Evolutionary conservation across 306 rosid genomes (phyloP), one percentile per base, ranked within the genome.

Genomic region (Rosa rugosa): DNA sequence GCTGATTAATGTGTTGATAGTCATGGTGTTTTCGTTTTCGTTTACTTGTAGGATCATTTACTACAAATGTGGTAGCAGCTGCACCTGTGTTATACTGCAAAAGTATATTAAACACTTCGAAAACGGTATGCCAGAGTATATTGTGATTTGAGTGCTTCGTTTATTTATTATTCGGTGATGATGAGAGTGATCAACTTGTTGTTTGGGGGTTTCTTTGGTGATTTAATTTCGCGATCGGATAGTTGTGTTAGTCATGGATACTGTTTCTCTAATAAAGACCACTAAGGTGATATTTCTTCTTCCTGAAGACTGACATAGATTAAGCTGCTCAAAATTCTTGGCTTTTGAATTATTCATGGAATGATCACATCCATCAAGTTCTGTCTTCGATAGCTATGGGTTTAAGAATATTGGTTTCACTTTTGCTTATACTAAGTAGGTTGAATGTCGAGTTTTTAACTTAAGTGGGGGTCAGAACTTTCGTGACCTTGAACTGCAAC

Each of bases 61-160:
- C 99, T 1, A 90, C 90, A 49, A 95, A 95, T 79, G 90, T 90
- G 83, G 99, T 95, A 69, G 97, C 98, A 9, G 98, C 99, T 77
- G 99, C 99, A 12, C 99, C 99, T 0, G 98, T 95, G 34, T 75
- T 95, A n/a, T 93, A 90, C 83, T 93, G 98, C 85, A 90, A 90
- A 83, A 78, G 42, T 25, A 74, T 63, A 2, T 74, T 92, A 14
- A 81, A 87, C 54, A 49, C 81, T 75, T 89, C 90, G 25, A 70
- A 86, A 79, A 94, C 92, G 42, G 99, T 94, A 81, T 79, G 85
- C 23, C 16, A 3, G 38, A 17, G 53, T 46, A 40, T 23, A 40
- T 3, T 51, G 67, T 65, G 25, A 5, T 47, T 36, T 7, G 64
- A 34, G 41, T 81, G 51, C 69, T 74, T 71, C 31, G 36, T 76